A percentile compares a stretch with the other conserved stretches of the same genome.
These are phyloP conservation scores for Malus asiatica DNA, from an alignment of 306 rosid species.

Conservation along the genomic window DNA sequence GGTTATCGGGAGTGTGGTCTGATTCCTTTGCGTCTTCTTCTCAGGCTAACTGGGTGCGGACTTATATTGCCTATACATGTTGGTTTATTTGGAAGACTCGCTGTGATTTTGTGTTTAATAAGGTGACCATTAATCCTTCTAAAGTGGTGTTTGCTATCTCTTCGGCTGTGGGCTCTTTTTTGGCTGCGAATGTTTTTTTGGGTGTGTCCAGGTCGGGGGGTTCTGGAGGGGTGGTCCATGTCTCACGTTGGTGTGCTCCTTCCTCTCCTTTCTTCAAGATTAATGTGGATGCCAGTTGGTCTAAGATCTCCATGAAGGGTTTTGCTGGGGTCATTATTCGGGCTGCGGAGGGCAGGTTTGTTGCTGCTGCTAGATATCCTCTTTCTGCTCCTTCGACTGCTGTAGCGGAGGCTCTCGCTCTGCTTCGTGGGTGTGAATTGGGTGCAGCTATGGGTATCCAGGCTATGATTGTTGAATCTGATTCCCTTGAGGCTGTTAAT, in stretches of 20 bases:
- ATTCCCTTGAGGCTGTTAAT: accelerated
- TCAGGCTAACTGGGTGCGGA: no score
- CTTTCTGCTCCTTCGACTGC: accelerated
- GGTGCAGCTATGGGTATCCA: accelerated
- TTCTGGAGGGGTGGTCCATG: accelerated
- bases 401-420: accelerated
- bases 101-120: no score
- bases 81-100: no score
- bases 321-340: no score
- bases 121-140: no score
- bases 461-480: accelerated
- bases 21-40: accelerated
- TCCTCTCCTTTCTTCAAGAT: no score
- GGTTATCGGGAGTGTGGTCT: accelerated
- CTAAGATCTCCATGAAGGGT: no score
- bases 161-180: accelerated
- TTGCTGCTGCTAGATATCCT: accelerated
- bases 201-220: no score
- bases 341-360: accelerated
- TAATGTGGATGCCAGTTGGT: no score
- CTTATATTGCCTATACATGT: no score
- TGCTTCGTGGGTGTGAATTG: accelerated
- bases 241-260: no score
- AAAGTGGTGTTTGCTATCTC: no score
- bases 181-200: accelerated